Percentiles rank a stretch among this genome's conserved stretches.
Conservation (phyloP, 2,329 filamentous ascomycete genomes). For the Chalaropsis ovoidea region DNA sequence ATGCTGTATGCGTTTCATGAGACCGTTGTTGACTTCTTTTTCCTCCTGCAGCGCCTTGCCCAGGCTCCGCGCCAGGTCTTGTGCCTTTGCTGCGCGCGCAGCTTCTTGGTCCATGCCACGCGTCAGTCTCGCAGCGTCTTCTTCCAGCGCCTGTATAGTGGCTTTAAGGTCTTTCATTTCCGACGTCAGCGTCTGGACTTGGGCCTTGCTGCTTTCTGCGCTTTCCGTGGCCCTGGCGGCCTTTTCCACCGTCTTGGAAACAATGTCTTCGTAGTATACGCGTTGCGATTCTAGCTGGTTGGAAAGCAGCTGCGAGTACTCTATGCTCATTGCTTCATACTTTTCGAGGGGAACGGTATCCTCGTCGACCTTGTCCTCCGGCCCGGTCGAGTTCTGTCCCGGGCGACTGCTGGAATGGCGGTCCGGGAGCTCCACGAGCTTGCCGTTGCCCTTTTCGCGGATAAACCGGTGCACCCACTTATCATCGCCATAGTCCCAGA, state of each 20-base stretch:
- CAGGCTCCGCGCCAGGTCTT: conserved; percentile 64
- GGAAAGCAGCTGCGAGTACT: conserved; percentile 89
- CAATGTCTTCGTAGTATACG: conserved; percentile 85
- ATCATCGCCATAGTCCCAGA: conserved; percentile 96
- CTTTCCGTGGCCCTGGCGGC: conserved; percentile 60
- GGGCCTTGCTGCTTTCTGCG: conserved; percentile 51
- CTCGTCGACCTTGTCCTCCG: conserved; percentile 34
- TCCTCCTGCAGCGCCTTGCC: conserved; percentile 74
- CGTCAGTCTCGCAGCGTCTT: conserved; percentile 38
- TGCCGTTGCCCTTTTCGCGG: conserved; percentile 83
- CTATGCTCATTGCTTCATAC: conserved; percentile 69
- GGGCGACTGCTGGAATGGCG: conserved; percentile 16
- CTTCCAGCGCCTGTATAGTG: conserved; percentile 26
- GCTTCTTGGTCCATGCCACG: conserved; percentile 60
- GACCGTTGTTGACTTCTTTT: conserved; percentile 67
- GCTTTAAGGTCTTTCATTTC: conserved; percentile 25
- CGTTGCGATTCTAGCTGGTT: conserved; percentile 89
- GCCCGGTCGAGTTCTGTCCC: conserved; percentile 30
- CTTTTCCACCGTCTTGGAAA: conserved; percentile 83
- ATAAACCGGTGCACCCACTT: conserved; percentile 94
- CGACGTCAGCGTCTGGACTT: conserved; percentile 30
- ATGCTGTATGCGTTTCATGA: conserved; percentile 73
- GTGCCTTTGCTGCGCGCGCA: conserved; percentile 58
- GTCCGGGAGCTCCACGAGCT: conserved; percentile 78
- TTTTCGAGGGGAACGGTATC: conserved; percentile 63